These are phyloP conservation scores for Dendrobium nobile DNA, from an alignment of 106 monocot genomes.

Conservation along the genomic window DNA sequence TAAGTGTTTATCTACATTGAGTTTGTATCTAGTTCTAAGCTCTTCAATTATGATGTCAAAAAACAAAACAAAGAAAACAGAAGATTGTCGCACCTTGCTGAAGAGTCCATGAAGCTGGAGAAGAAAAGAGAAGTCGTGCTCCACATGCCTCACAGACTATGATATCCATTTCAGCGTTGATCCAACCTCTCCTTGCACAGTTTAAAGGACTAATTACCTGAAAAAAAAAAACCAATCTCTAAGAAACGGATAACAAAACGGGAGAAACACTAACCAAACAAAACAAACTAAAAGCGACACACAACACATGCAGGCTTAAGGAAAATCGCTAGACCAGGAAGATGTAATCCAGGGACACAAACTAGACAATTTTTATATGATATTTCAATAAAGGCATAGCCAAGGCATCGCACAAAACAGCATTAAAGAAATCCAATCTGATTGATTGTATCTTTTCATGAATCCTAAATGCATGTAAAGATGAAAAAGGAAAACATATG, in stretches of 20 bases:
- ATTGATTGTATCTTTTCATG: not conserved
- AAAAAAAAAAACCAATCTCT: not conserved
- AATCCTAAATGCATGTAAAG: not conserved
- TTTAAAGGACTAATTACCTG: slow-evolving; percentile 76
- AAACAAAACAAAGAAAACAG: not conserved
- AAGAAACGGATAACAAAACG: not conserved
- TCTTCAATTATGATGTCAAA: not conserved
- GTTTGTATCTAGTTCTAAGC: not conserved
- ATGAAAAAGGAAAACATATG: not conserved
- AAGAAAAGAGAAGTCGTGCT: slow-evolving; percentile 80
- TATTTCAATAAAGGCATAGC: not conserved
- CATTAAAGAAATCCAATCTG: not conserved
- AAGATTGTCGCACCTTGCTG: slow-evolving; percentile 59
- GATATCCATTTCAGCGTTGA: slow-evolving; percentile 79
- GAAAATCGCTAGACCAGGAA: not conserved
- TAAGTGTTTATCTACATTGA: not conserved
- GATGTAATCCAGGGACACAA: not conserved
- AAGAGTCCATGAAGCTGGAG: slow-evolving; percentile 70
- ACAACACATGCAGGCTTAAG: not conserved
- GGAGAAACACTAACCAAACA: not conserved
- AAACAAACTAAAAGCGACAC: not conserved
- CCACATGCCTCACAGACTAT: slow-evolving; percentile 92
- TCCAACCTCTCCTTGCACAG: slow-evolving; percentile 98
- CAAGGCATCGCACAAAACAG: not conserved
- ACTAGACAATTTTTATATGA: not conserved